Conservation (phyloP, 495 filamentous ascomycete species). For the Pyrenula aspistea region DNA sequence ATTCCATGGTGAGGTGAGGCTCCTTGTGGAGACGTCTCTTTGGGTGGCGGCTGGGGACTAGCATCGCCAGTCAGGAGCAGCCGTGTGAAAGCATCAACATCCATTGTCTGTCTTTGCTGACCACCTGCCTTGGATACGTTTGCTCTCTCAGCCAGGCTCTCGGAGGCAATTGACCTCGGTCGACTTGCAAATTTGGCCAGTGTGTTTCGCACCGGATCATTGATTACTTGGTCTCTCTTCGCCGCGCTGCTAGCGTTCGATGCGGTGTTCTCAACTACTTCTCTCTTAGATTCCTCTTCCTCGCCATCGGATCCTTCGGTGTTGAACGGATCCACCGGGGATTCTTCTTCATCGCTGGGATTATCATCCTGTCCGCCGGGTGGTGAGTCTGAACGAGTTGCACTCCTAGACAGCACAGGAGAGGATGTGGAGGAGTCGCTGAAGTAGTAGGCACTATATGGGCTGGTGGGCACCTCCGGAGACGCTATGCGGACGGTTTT, state of each 20-base stretch:
- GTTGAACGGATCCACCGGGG: background rate
- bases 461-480: slow-evolving; percentile 1
- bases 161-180: background rate
- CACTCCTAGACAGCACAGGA: slow-evolving; percentile 1
- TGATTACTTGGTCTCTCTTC: background rate
- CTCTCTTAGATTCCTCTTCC: background rate
- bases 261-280: background rate
- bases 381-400: background rate
- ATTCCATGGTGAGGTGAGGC: slow-evolving; percentile 7
- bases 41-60: slow-evolving; percentile 5
- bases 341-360: background rate
- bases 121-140: background rate
- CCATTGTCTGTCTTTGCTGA: slow-evolving; percentile 23
- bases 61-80: slow-evolving; percentile 47
- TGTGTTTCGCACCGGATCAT: background rate
- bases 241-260: background rate
- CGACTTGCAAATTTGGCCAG: background rate
- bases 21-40: slow-evolving; percentile 2
- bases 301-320: background rate
- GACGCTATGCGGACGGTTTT: slow-evolving; percentile 7
- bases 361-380: background rate
- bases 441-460: background rate
- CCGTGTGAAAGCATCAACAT: slow-evolving; percentile 51
- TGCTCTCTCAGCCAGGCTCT: background rate
- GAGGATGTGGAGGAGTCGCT: slow-evolving; percentile 2